These are phyloP conservation scores for Cantharellus cinnabarinus DNA, from an alignment of 768 basidiomycete genomes.

Conservation along the genomic window DNA sequence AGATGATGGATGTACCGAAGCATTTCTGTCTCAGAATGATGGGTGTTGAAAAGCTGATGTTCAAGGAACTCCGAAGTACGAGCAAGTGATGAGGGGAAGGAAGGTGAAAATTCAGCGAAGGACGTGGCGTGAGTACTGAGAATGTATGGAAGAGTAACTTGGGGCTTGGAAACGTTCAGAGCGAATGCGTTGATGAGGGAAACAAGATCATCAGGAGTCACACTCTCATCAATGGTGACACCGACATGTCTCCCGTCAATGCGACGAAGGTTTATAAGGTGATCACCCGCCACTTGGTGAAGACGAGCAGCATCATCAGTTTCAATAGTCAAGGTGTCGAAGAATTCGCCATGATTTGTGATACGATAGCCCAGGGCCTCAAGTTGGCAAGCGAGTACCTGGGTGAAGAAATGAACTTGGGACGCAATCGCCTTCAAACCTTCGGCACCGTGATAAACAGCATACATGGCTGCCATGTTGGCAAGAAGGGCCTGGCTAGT, in stretches of 20 bases:
- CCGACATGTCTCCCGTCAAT: conserved; percentile 62
- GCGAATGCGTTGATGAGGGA: conserved; percentile 68
- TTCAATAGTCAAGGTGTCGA: conserved; percentile 71
- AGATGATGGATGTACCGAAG: conserved; percentile 89
- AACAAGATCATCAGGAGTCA: conserved; percentile 52
- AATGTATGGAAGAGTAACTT: conserved; percentile 16
- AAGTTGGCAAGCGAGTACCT: conserved; percentile 46
- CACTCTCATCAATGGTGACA: conserved; percentile 83
- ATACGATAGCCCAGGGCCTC: conserved; percentile 55
- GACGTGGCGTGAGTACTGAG: conserved; percentile 23
- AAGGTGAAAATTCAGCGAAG: conserved; percentile 16
- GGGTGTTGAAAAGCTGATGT: conserved; percentile 86
- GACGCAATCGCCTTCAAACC: conserved; percentile 70
- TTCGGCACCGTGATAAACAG: conserved; percentile 83
- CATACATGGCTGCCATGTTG: conserved; percentile 99
- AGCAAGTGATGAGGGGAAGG: conserved; percentile 34
- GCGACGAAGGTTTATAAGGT: conserved; percentile 65
- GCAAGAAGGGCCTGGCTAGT: conserved; percentile 94
- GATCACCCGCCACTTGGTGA: conserved; percentile 42
- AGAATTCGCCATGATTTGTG: conserved; percentile 48
- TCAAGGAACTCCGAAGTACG: conserved; percentile 54
- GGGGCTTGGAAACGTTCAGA: conserved; percentile 31
- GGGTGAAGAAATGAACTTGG: conserved; percentile 79
- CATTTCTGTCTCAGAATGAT: conserved; percentile 98
- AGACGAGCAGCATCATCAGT: conserved; percentile 31